A percentile compares a stretch with the other conserved stretches of the same genome.
phyloP scores from a whole-genome alignment of 805 yeast species.

The Teunomyces lycoperdinae region DNA sequence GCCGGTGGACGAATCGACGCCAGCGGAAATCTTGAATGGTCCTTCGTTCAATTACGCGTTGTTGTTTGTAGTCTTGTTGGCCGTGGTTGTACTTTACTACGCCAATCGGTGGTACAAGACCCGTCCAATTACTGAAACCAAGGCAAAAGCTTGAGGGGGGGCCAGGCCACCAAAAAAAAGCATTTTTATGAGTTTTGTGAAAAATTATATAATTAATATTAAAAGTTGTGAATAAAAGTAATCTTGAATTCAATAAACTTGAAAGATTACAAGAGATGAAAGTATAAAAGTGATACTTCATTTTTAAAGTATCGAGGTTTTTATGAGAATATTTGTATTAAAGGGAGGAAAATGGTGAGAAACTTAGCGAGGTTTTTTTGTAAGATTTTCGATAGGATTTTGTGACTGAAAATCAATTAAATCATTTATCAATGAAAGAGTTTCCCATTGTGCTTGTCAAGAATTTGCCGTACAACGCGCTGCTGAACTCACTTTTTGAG shows the following conservation, averaged over 20 bases:
- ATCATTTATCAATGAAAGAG: constrained; percentile 18
- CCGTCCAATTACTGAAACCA: background rate
- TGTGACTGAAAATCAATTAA: background rate
- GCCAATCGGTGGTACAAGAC: background rate
- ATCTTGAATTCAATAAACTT: too few species aligned
- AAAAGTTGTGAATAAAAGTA: too few species aligned
- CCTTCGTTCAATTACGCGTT: background rate
- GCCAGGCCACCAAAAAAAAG: too few species aligned
- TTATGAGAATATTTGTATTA: too few species aligned
- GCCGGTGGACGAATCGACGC: background rate
- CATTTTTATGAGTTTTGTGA: background rate
- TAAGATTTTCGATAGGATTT: too few species aligned
- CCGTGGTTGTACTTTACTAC: background rate
- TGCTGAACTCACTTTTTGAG: constrained; percentile 46
- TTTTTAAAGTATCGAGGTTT: too few species aligned
- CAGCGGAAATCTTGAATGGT: background rate
- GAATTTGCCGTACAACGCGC: constrained; percentile 54
- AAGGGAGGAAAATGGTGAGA: too few species aligned
- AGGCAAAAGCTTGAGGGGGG: background rate
- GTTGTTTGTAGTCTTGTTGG: background rate
- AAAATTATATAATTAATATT: background rate
- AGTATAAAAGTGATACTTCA: too few species aligned
- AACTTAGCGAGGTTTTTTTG: too few species aligned
- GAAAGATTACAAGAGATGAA: too few species aligned
- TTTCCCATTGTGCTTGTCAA: constrained; percentile 51